A percentile compares a stretch with the other conserved stretches of the same genome.
Evolutionary conservation across 2,329 filamentous ascomycete species (phyloP).

Genomic region (Xylariomycetidae sp.): DNA sequence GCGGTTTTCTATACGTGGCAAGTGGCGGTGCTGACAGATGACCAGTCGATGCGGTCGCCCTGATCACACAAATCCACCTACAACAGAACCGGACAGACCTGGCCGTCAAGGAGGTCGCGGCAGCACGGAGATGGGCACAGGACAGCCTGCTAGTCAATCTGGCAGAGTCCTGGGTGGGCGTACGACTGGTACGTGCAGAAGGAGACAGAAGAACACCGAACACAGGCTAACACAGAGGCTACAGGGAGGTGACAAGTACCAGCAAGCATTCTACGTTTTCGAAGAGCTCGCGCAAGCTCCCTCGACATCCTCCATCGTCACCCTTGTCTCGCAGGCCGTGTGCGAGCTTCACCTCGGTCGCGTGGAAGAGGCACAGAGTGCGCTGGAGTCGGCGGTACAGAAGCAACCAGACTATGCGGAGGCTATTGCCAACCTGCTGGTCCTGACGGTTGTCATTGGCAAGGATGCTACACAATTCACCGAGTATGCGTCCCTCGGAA

Average conservation of each 20-base stretch:
- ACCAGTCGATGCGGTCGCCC: constrained; percentile 66
- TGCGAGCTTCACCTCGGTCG: constrained; percentile 87
- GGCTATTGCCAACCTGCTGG: constrained; percentile 75
- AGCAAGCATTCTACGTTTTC: constrained; percentile 95
- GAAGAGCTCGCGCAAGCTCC: constrained; percentile 90
- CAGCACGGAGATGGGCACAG: constrained; percentile 89
- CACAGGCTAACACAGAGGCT: not conserved
- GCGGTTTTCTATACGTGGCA: constrained; percentile 3
- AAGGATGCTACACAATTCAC: constrained; percentile 60
- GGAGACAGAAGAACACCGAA: too few species aligned
- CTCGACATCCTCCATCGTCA: constrained; percentile 68
- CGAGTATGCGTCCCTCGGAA: constrained; percentile 50
- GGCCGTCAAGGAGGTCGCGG: constrained; percentile 79
- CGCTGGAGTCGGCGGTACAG: constrained; percentile 71
- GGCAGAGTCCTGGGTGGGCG: constrained; percentile 89
- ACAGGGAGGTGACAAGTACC: constrained; percentile 90
- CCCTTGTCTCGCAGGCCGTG: constrained; percentile 80
- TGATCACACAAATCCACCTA: constrained; percentile 89
- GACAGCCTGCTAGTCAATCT: constrained; percentile 90
- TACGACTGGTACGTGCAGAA: constrained; percentile 63
- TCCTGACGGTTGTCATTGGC: constrained; percentile 71
- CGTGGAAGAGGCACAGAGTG: constrained; percentile 80
- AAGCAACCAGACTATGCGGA: constrained; percentile 67
- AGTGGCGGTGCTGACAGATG: constrained; percentile 15
- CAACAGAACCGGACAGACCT: constrained; percentile 88